Evolutionary conservation across 495 filamentous ascomycete genomes (phyloP).

Genomic region (Penicillium silybi): DNA sequence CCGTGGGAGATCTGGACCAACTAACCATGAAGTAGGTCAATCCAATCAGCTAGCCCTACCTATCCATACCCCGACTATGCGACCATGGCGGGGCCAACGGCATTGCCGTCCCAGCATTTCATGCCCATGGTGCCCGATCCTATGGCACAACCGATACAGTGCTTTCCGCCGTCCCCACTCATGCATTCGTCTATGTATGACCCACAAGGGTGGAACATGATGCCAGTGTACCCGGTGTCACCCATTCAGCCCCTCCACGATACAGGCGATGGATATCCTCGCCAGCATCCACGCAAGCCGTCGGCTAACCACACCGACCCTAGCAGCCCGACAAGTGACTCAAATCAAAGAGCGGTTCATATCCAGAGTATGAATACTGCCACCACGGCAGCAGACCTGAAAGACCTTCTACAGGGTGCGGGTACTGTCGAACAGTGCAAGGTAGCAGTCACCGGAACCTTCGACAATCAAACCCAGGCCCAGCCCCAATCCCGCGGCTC

Average conservation of each 20-base stretch:
- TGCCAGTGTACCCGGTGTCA: constrained; percentile 31
- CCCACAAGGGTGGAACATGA: constrained; percentile 26
- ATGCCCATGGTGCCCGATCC: constrained; percentile 34
- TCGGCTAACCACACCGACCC: constrained; percentile 5
- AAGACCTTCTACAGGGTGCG: constrained; percentile 16
- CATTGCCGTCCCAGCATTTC: constrained; percentile 24
- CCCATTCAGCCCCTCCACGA: constrained; percentile 21
- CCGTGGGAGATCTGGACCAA: background rate
- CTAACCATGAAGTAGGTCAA: constrained; percentile 19
- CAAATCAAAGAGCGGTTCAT: constrained; percentile 20
- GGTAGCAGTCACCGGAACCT: constrained; percentile 17
- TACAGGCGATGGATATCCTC: background rate
- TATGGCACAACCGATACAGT: constrained; percentile 21
- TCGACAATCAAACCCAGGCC: constrained; percentile 6
- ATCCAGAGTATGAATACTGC: constrained; percentile 27
- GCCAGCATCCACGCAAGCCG: constrained; percentile 11
- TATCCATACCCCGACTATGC: constrained; percentile 30
- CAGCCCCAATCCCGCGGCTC: constrained; percentile 25
- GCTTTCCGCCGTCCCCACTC: constrained; percentile 30
- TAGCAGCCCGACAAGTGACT: constrained; percentile 2
- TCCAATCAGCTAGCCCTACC: constrained; percentile 22
- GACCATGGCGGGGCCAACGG: constrained; percentile 25
- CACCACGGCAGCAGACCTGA: constrained; percentile 24
- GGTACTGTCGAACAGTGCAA: constrained; percentile 32
- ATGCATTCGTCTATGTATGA: constrained; percentile 31